Conservation (phyloP, 176 grass and related monocot species). For the Secale cereale region DNA sequence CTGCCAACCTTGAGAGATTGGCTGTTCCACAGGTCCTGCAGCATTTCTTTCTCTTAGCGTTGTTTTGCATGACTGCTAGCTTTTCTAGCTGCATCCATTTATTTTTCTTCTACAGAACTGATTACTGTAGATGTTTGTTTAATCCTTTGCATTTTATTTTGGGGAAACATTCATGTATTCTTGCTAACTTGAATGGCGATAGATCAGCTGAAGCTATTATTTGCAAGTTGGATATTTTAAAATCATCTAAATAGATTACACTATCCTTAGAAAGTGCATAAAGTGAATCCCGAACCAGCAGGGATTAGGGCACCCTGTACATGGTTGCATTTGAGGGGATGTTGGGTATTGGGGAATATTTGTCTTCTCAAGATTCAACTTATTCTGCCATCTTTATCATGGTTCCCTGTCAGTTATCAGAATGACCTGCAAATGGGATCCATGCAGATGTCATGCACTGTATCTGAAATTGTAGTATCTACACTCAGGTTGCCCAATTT, state of each 20-base stretch:
- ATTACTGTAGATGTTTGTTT: neutral
- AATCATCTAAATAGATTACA: neutral
- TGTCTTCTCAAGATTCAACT: neutral
- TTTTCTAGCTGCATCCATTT: slow-evolving; percentile 10
- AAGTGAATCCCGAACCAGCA: neutral
- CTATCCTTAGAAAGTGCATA: neutral
- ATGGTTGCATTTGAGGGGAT: neutral
- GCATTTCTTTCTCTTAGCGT: neutral
- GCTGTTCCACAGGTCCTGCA: slow-evolving; percentile 83
- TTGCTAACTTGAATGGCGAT: neutral
- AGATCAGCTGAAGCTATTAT: neutral
- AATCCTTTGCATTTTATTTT: neutral
- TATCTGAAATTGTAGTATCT: neutral
- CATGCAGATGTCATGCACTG: neutral
- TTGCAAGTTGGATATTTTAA: neutral
- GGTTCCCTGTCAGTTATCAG: neutral
- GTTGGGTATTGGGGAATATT: neutral
- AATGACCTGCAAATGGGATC: neutral
- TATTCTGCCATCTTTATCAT: neutral
- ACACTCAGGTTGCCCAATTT: neutral
- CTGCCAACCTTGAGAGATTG: slow-evolving; percentile 92
- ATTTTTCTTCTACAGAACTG: neutral
- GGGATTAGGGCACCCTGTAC: neutral
- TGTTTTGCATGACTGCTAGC: neutral
- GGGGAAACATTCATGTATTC: neutral